Base-by-base conservation (phyloP, 768 basidiomycete species). In the Amanita rimosa region DNA sequence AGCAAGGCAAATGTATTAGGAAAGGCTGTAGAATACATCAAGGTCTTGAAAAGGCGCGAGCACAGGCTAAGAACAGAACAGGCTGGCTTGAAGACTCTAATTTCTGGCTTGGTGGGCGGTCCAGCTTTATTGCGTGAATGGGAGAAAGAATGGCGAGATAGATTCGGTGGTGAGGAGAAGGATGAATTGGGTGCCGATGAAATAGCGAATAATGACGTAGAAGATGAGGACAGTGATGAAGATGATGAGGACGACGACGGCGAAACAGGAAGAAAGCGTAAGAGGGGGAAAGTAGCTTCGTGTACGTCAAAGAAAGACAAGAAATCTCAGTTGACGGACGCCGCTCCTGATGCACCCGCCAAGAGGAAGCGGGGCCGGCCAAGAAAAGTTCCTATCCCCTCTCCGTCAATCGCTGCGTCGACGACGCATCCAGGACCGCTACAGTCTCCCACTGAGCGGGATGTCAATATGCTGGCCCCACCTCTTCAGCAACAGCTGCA, bases 1-100 rank as follows among this genome's bases (percentile, higher is more conserved):
- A 86, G 83, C 65, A 94, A 94, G 60, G 89, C 89, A 2, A 90
- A 88, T 50, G 86, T 94, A 4, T 74, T 94, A 8, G 88, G 85
- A 31, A 94, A 93, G 53, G 89, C 89, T 0, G 85, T 87, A 8
- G 91, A 94, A 62, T 94, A 94, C 60, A 94, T 94, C 52, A 82
- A 84, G 7, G 90, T 92, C 4, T 62, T 94, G 34, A 93, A 93
- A 67, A 77, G 76, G 56, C 73, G 91, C 16, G 91, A 92, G 59
- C 54, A 55, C 2, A 73, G 89, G 31, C 69, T 93, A 26, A 76
- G 71, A 52, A 75, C 80, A 2, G 89, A 92, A 63, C 84, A 86
- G 52, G 77, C 75, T 1, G 91, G 88, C 1, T 63, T 91, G 27
- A 82, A 82, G 57, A 66, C 75, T 1, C 72, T 94, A 34, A 61